Conservation (phyloP, 495 filamentous ascomycete species). For the Penicillium cinerascens region DNA sequence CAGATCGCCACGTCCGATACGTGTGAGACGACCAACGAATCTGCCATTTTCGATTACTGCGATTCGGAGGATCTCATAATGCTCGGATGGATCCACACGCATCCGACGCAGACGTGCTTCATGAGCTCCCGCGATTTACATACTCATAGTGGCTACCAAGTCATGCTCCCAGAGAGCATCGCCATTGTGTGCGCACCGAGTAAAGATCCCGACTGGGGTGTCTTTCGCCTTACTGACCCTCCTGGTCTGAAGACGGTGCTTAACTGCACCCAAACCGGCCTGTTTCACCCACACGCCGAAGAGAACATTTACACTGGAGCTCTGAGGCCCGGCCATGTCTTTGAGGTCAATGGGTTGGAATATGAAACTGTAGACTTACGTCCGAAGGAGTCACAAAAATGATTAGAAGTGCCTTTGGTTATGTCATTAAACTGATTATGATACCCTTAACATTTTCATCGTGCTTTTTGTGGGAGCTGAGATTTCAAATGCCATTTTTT, state of each 20-base stretch:
- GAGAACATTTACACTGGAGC: conserved; percentile 82
- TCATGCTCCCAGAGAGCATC: conserved; percentile 91
- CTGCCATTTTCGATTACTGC: conserved; percentile 79
- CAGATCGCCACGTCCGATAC: conserved; percentile 87
- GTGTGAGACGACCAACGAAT: conserved; percentile 87
- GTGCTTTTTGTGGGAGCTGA: neutral
- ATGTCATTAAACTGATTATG: conserved; percentile 15
- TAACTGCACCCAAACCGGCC: conserved; percentile 65
- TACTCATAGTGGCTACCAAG: conserved; percentile 88
- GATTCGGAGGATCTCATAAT: conserved; percentile 81
- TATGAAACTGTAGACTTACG: conserved; percentile 80
- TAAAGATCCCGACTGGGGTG: conserved; percentile 78
- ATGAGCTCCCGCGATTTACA: conserved; percentile 94
- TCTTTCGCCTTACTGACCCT: conserved; percentile 89
- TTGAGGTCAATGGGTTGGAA: conserved; percentile 66
- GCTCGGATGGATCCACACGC: conserved; percentile 97
- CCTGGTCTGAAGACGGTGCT: conserved; percentile 80
- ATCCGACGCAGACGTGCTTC: conserved; percentile 94
- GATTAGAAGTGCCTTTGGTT: conserved; percentile 1
- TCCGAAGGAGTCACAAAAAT: conserved; percentile 32
- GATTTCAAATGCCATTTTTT: neutral
- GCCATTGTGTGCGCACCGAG: conserved; percentile 94
- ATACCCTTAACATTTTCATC: conserved; percentile 16
- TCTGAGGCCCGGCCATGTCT: conserved; percentile 77
- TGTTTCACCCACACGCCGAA: conserved; percentile 80